A percentile compares a stretch with the other conserved stretches of the same genome.
phyloP scores from a whole-genome alignment of 2,329 filamentous ascomycete genomes.

The Alternaria novae-zelandiae region DNA sequence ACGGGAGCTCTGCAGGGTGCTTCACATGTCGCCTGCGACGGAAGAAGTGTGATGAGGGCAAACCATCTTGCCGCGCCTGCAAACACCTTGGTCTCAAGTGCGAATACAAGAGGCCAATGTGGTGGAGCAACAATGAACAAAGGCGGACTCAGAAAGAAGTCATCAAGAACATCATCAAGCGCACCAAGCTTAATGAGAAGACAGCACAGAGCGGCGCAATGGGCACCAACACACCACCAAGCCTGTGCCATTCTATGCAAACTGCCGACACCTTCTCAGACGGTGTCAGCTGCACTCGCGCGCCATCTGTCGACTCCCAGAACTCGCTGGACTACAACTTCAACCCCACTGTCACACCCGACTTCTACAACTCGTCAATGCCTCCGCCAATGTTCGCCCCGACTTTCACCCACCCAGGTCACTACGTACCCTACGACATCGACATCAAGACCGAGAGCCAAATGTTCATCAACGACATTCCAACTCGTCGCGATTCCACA shows the following conservation, averaged over 20 bases:
- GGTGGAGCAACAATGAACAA: conserved; percentile 95
- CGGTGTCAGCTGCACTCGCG: conserved; percentile 71
- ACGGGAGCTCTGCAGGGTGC: conserved; percentile 60
- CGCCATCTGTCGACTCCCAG: conserved; percentile 80
- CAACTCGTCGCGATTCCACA: conserved; percentile 82
- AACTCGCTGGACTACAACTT: conserved; percentile 70
- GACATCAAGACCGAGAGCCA: conserved; percentile 96
- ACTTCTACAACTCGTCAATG: conserved; percentile 68
- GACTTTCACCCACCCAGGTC: conserved; percentile 60
- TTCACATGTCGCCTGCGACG: conserved; percentile 71
- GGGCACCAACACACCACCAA: conserved; percentile 71
- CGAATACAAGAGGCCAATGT: conserved; percentile 95
- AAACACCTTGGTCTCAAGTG: conserved; percentile 80
- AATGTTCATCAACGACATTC: conserved; percentile 90
- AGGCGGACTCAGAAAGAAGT: conserved; percentile 87
- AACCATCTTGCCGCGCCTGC: conserved; percentile 69
- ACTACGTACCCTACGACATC: conserved; percentile 83
- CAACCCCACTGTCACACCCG: conserved; percentile 63
- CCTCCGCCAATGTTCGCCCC: conserved; percentile 56
- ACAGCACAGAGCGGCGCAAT: conserved; percentile 60
- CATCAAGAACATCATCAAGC: conserved; percentile 98
- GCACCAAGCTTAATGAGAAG: conserved; percentile 93
- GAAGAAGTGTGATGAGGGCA: conserved; percentile 74
- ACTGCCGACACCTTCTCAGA: conserved; percentile 83
- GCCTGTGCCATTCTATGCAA: conserved; percentile 80